Base-by-base conservation (phyloP, 2,329 filamentous ascomycete genomes). In the Elsinoe perseae region DNA sequence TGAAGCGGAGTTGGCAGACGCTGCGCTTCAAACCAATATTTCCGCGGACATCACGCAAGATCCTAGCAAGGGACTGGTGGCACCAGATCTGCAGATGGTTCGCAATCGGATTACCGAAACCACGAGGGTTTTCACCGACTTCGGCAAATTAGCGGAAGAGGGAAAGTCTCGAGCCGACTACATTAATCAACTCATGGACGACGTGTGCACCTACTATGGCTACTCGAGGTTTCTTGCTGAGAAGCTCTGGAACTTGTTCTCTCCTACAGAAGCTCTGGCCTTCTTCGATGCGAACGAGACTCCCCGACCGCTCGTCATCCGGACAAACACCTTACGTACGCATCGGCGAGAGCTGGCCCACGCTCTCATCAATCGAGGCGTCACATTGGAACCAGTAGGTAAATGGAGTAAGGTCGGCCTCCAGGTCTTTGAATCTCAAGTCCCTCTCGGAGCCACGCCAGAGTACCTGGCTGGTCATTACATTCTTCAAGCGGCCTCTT, bases 221-320 rank as follows among this genome's bases (percentile, higher is more conserved):
- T 98, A 98, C 77, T 95, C 88, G 2, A 83, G 86, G 34, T 97
- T 86, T 73, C 80, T 98, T n/a, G 93, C 91, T 3, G 89, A 95
- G 73, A 98, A 97, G 78, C 83, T 98, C 14, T 90, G 91, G 75
- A 85, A 86, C 67, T 83, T 98, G 5, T 97, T 98, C 74, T 84
- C 90, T 1, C 89, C 93, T 0, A 85, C 86, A 64, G 93, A 98
- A 75, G 93, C 93, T 0, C 95, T 97, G 64, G 91, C 91, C 56
- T 98, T 98, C 74, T 97, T 98, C 75, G 93, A 98, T 75, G 92
- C 92, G 65, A 98, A 98, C 83, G 93, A 98, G 75, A 90, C 88
- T 25, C 83, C 90, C 12, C 84, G 93, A 53, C 93, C 93, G 3
- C 85, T 98, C 58, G 93, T 98, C 62, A 95, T 98, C 69, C 85